Evolutionary conservation across 2,329 filamentous ascomycete species (phyloP).

Genomic region (Colletotrichum sp.): DNA sequence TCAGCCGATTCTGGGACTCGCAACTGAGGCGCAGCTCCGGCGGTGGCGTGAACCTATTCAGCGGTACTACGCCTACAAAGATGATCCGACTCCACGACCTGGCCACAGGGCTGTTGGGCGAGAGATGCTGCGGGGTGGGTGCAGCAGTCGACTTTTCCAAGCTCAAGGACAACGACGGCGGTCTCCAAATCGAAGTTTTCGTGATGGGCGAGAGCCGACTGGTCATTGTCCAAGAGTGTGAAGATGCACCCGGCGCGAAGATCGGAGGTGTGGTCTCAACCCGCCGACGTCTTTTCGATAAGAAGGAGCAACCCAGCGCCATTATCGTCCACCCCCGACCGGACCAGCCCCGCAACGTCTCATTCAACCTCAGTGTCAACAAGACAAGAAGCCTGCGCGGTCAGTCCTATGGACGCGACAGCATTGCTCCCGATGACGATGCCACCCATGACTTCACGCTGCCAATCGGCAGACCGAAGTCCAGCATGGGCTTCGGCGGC

Average conservation of each 20-base stretch:
- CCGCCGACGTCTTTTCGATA: slow-evolving; percentile 33
- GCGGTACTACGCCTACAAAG: slow-evolving; percentile 56
- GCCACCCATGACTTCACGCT: slow-evolving; percentile 25
- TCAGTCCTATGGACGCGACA: slow-evolving; percentile 4
- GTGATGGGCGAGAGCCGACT: slow-evolving; percentile 61
- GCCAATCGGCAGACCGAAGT: slow-evolving; percentile 32
- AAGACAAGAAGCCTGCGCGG: slow-evolving; percentile 29
- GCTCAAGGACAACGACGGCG: slow-evolving; percentile 35
- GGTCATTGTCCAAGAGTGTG: slow-evolving; percentile 59
- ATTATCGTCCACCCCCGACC: slow-evolving; percentile 60
- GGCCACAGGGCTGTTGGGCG: slow-evolving; percentile 58
- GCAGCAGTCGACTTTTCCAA: slow-evolving; percentile 44
- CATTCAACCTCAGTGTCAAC: slow-evolving; percentile 56
- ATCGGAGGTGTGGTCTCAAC: slow-evolving; percentile 39
- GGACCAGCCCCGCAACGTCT: slow-evolving; percentile 40
- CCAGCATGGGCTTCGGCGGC: slow-evolving; percentile 55
- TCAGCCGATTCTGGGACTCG: slow-evolving; percentile 65
- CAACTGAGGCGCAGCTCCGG: slow-evolving; percentile 57
- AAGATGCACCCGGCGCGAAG: slow-evolving; percentile 50
- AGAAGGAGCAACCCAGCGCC: slow-evolving; percentile 47
- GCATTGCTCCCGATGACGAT: slow-evolving; percentile 8
- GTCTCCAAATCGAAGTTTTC: slow-evolving; percentile 58
- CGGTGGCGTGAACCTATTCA: slow-evolving; percentile 61
- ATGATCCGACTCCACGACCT: slow-evolving; percentile 63
- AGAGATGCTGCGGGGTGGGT: slow-evolving; percentile 58